These are phyloP conservation scores for Botrytis deweyae DNA, from an alignment of 2,329 filamentous ascomycete genomes.

Conservation along the genomic window DNA sequence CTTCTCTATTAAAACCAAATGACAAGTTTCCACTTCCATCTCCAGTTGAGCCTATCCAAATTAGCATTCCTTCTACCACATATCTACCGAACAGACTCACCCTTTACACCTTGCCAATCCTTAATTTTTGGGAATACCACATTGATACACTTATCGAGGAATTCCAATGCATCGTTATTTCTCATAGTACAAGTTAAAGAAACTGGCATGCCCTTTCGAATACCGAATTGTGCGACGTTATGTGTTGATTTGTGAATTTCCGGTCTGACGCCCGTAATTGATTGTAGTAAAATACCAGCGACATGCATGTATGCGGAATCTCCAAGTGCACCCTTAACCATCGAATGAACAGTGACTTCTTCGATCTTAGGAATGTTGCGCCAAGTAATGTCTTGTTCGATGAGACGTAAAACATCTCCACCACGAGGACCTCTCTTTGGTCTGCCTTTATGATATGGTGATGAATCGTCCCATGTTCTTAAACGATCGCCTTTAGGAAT, in stretches of 20 bases:
- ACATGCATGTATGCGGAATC: slow-evolving; percentile 78
- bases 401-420: slow-evolving; percentile 64
- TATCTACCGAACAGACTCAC: slow-evolving; percentile 33
- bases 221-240: slow-evolving; percentile 72
- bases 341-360: slow-evolving; percentile 76
- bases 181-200: slow-evolving; percentile 75
- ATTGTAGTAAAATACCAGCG: slow-evolving; percentile 79
- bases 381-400: slow-evolving; percentile 76
- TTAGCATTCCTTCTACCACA: slow-evolving; percentile 33
- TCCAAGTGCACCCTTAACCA: slow-evolving; percentile 65
- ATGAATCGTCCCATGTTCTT: slow-evolving; percentile 83
- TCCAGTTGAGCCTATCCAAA: slow-evolving; percentile 51
- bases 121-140: slow-evolving; percentile 93
- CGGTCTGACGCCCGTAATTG: slow-evolving; percentile 77
- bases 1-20: slow-evolving; percentile 74
- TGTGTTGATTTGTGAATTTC: slow-evolving; percentile 66
- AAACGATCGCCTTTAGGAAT: slow-evolving; percentile 63
- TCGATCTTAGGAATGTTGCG: slow-evolving; percentile 81
- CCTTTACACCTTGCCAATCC: slow-evolving; percentile 83
- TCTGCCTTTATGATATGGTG: slow-evolving; percentile 92
- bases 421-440: slow-evolving; percentile 82
- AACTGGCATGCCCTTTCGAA: slow-evolving; percentile 68
- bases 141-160: slow-evolving; percentile 85
- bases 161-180: slow-evolving; percentile 83
- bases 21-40: slow-evolving; percentile 85